These are phyloP conservation scores for Lipomyces chichibuensis DNA, from an alignment of 805 yeast species.

Conservation along the genomic window DNA sequence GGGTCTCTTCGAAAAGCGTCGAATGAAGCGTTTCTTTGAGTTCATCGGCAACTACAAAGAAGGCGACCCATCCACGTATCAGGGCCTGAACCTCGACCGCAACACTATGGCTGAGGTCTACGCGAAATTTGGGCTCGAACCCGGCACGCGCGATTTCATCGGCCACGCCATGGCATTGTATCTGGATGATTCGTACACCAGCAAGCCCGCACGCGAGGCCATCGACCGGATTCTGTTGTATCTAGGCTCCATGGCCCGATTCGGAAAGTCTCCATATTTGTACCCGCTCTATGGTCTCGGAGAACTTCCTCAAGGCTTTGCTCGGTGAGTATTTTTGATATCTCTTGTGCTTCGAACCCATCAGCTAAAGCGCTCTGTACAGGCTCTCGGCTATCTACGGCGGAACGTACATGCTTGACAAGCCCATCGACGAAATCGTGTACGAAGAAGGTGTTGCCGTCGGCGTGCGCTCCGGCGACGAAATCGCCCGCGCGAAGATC, in stretches of 20 bases:
- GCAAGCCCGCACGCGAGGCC: slow-evolving; percentile 88
- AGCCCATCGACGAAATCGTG: slow-evolving; percentile 87
- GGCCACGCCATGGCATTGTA: slow-evolving; percentile 99
- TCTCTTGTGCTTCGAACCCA: neutral
- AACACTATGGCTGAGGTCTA: slow-evolving; percentile 92
- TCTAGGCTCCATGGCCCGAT: slow-evolving; percentile 87
- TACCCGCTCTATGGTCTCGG: slow-evolving; percentile 97
- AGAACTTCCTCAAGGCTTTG: slow-evolving; percentile 98
- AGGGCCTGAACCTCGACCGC: slow-evolving; percentile 75
- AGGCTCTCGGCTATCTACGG: slow-evolving; percentile 90
- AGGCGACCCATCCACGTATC: slow-evolving; percentile 76
- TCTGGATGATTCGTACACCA: slow-evolving; percentile 86
- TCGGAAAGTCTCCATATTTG: slow-evolving; percentile 94
- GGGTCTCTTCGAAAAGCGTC: slow-evolving; percentile 95
- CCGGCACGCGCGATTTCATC: slow-evolving; percentile 91
- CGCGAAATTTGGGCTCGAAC: slow-evolving; percentile 84
- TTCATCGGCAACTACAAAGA: slow-evolving; percentile 82
- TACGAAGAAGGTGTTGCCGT: slow-evolving; percentile 73
- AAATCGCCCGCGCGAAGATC: slow-evolving; percentile 85
- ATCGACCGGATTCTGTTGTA: slow-evolving; percentile 83
- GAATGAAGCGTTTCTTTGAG: slow-evolving; percentile 90
- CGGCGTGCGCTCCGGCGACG: slow-evolving; percentile 91
- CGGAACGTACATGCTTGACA: slow-evolving; percentile 97
- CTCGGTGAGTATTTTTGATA: slow-evolving; percentile 51
- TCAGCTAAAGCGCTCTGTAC: neutral